Base-by-base conservation (phyloP, 2,329 filamentous ascomycete genomes). In the Fusarium sp. region DNA sequence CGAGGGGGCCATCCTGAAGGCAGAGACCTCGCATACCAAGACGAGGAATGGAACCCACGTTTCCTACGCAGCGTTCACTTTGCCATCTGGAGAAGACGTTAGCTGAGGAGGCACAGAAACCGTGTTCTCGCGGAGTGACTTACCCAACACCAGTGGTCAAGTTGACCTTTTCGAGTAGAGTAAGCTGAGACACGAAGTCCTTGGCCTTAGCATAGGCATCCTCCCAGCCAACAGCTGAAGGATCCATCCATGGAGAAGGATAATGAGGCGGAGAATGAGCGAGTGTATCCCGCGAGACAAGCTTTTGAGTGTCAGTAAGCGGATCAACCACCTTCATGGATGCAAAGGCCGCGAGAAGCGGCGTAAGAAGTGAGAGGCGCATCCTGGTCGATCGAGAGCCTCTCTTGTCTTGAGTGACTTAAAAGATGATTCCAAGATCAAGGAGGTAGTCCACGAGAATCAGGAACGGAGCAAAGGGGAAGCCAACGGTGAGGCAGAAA, bases 101-200 rank as follows among this genome's bases (percentile, higher is more conserved):
- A 68, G 64, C 7, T 7, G 9, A 43, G 14, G 20, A 5, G 6
- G 5, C n/a, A 2, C 2, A 52, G 3, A 9, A 4, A 2, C 14
- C 7, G 5, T 20, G 5, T 14, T 50, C 10, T 10, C 13, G 6
- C 2, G 2, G 7, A 53, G 19, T 7, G 7, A 81, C 89, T 78
- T 81, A 95, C 87, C 94, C 94, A 67, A 91, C 87, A 78, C 95
- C 95, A 1, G 94, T 97, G 4, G 95, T 98, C 68, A 99, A 78
- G 78, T 98, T 98, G 79, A 98, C 93, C 82, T 97, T 97, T 79
- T 97, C 94, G 13, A 89, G 76, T 35, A 97, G 84, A 1, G 93
- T 97, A 79, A 97, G 81, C 76, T 94, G 89, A 11, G 90, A 91
- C 45, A 97, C 93, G 74, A 97, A 95, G 4, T 84, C 87, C 70